phyloP scores from a whole-genome alignment of 139 green algal genomes.

The Chlamydomonas sphaeroides region DNA sequence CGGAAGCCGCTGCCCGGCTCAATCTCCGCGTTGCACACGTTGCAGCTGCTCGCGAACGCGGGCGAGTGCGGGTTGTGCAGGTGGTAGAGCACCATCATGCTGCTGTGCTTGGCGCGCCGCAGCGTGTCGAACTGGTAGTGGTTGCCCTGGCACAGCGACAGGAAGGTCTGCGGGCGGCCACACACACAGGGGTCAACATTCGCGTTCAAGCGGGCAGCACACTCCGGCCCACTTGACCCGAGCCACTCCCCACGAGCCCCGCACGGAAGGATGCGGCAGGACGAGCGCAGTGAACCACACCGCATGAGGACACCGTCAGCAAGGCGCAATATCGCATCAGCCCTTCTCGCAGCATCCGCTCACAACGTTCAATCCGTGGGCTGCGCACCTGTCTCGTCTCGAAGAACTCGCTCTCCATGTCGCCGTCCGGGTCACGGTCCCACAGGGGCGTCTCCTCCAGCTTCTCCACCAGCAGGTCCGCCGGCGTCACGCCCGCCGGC shows the following conservation, averaged over 20 bases:
- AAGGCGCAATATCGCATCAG: no score
- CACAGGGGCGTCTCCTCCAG: conserved; percentile 27
- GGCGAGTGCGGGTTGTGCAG: conserved; percentile 94
- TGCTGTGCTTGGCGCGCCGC: conserved; percentile 96
- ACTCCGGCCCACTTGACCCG: no score
- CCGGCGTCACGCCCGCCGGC: conserved; percentile 45
- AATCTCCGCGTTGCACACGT: conserved; percentile 91
- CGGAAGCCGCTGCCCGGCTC: conserved; percentile 87
- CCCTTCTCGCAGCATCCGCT: no score
- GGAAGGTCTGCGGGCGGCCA: conserved; percentile 73
- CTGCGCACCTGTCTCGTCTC: conserved; percentile 88
- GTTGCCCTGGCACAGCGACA: conserved; percentile 97
- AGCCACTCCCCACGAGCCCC: no score
- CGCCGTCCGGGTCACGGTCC: conserved; percentile 61
- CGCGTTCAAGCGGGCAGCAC: no score
- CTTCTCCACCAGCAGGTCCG: conserved; percentile 45
- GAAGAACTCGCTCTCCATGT: conserved; percentile 94
- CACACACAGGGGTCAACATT: no score
- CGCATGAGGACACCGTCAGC: no score
- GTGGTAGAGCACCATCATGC: conserved; percentile 99
- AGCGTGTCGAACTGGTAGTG: conserved; percentile 99
- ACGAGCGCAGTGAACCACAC: no score
- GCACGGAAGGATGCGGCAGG: no score
- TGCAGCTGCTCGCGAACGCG: conserved; percentile 85
- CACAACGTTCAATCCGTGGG: no score